Percentiles rank a stretch among this genome's conserved stretches.
Evolutionary conservation across 176 grass and related monocot genomes (phyloP).

Genomic region (Poa annua): DNA sequence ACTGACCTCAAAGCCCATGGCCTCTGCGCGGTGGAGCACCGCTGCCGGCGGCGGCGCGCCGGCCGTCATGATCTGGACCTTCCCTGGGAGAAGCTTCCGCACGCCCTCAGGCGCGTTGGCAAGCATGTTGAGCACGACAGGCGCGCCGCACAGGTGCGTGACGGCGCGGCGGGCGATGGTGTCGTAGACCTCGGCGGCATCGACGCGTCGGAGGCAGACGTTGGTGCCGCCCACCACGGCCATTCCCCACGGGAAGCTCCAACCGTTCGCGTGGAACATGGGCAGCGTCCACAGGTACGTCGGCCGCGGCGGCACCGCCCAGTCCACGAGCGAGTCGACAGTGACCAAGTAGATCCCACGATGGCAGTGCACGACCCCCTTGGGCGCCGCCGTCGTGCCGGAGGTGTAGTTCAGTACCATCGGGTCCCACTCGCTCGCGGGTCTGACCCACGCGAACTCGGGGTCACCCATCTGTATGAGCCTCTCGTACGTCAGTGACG

Average conservation of each 20-base stretch:
- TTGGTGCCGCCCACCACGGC: constrained; percentile 35
- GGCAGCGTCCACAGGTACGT: constrained; percentile 87
- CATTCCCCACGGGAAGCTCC: constrained; percentile 86
- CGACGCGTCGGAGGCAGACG: constrained; percentile 55
- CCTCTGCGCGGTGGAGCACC: constrained; percentile 63
- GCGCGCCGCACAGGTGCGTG: constrained; percentile 78
- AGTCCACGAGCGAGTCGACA: constrained; percentile 62
- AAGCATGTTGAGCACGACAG: constrained; percentile 86
- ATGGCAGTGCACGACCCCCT: constrained; percentile 89
- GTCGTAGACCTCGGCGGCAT: constrained; percentile 51
- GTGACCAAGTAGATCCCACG: constrained; percentile 73
- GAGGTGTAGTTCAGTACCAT: constrained; percentile 94
- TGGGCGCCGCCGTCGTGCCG: constrained; percentile 83
- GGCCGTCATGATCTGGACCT: constrained; percentile 62
- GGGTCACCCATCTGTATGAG: constrained; percentile 66
- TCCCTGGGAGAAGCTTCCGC: constrained; percentile 47
- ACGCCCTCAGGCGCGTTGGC: constrained; percentile 53
- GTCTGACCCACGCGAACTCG: constrained; percentile 65
- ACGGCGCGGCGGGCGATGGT: constrained; percentile 45
- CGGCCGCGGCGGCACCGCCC: constrained; percentile 61
- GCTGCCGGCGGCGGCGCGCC: constrained; percentile 70
- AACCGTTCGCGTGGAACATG: constrained; percentile 92
- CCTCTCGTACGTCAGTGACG: constrained; percentile 59
- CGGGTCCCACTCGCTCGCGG: constrained; percentile 75
- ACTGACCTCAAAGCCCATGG: constrained; percentile 67